Evolutionary conservation across 371 early-diverging fungal species (phyloP), one percentile per base, ranked within the genome.

Genomic region (Fennellomyces sp.): DNA sequence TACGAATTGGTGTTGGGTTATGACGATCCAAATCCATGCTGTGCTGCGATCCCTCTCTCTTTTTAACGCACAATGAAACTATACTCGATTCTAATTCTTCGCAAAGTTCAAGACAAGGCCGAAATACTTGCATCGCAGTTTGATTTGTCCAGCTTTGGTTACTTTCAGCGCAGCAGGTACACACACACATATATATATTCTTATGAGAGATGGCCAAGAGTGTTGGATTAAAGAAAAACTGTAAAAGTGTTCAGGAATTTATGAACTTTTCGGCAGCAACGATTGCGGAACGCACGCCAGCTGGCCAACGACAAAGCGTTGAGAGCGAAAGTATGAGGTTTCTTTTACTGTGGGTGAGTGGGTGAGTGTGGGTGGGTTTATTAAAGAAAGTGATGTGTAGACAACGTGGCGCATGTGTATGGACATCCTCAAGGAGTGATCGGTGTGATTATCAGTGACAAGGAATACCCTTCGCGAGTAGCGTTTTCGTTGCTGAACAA

Each of bases 391-490:
- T 30, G 8, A 31, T 60, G 27, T 21, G 12, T 68, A 95, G 94
- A 88, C 53, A 91, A 94, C 73, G 83, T 94, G 28, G 91, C 88
- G 48, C 91, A 95, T 75, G 90, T 90, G 19, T 93, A 91, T 71
- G 78, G 87, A 19, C 83, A 90, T 61, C 67, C 83, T 1, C 88
- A 87, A 68, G 92, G 90, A 21, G 77, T 95, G 19, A 80, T 89
- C 21, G 90, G 86, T 45, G 86, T 94, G 25, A 87, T 94, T 39
- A 81, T 97, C 11, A 88, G 92, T 12, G 96, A 97, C 75, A 82
- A 84, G 57, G 95, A 96, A 61, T 98, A 98, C 71, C 98, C 97
- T n/a, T 70, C 85, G 19, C 87, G 96, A 51, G 94, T 94, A 6
- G 97, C 97, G 4, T 94, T 95, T 74, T 85, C 91, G 6, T 70